Base-by-base conservation (phyloP, 2,329 filamentous ascomycete genomes). In the Aspergillus novofumigatus region DNA sequence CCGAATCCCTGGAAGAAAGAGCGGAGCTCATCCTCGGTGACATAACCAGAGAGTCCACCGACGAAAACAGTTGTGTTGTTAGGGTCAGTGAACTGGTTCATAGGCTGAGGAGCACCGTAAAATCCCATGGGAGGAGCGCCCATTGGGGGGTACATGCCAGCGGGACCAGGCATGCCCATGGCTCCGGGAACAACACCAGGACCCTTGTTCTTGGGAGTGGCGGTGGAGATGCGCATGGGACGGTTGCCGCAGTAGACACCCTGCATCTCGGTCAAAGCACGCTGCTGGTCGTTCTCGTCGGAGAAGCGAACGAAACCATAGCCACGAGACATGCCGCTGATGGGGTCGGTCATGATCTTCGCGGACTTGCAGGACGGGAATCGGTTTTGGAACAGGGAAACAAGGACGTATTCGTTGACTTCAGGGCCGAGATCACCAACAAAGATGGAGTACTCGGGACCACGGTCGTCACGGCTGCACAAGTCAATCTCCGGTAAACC, bases 51-150 rank as follows among this genome's bases (percentile, higher is more conserved):
- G 4, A 99, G 86, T 54, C 94, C 94, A 65, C 94, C 94, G 55
- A 99, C 94, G 69, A 99, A 99, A 62, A 99, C 94, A 21, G 94
- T 99, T 20, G 94, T 99, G 81, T 99, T 99, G 85, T 99, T 99
- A 11, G 94, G 94, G 70, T 99, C 94, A 41, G 94, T 99, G 81
- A 99, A 99, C 79, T 99, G 94, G 80, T 99, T 99, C 94, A 99
- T 97, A 64, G 88, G 87, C 76, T 90, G 87, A 61, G 86, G 86
- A 65, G 85, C 81, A 60, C 84, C 86, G 61, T 75, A 75, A 71
- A 86, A 87, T 60, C 83, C 82, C 79, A 89, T 85, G 38, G 85
- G 86, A 57, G 87, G 86, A 66, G 81, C 84, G 61, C 86, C 85
- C 86, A 90, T 89, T 26, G 76, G 77, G 55, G 75, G 81, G 74